Base-by-base conservation (phyloP, 2,329 filamentous ascomycete species). In the Fusarium transvaalense region DNA sequence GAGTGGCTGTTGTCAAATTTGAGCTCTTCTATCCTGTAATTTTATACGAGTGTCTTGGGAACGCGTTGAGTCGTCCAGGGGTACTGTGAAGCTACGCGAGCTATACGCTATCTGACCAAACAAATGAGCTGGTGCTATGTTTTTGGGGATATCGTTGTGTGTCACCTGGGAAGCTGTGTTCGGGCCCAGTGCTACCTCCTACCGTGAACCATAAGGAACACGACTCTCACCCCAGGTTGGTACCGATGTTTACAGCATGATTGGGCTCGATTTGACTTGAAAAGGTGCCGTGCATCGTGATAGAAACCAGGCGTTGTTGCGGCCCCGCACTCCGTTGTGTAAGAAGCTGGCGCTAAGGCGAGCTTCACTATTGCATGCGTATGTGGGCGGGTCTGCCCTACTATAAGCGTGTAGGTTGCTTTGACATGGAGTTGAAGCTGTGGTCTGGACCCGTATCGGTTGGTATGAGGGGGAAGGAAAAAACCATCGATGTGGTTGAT, bases 241-340 rank as follows among this genome's bases (percentile, higher is more conserved):
- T 52, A 43, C 54, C 41, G 10, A 55, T n/a, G 23, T 35, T 61
- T 31, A 23, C 29, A 35, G 37, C 56, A 23, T 14, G 23, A 17
- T 34, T 61, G 46, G 21, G 35, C 37, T 66, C 53, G 29, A 45
- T 43, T 65, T 48, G 37, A 56, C 38, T 41, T 34, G 51, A 43
- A 43, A 61, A 56, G 52, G 46, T 50, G 32, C 46, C 39, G 14
- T 27, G 29, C 42, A 63, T 46, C 37, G 12, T 23, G 35, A 14
- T 29, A 47, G 43, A 56, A 35, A 48, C 38, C 59, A 61, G 62
- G 59, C 62, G 32, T 58, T 41, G 37, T 58, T 42, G 29, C 63
- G 55, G 68, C 68, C 71, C 71, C 71, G 66, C 71, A 62, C 54
- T 68, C 60, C 46, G 50, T 62, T 61, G 42, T 60, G 32, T 14